A percentile compares a stretch with the other conserved stretches of the same genome.
These are phyloP conservation scores for Rhamnella rubrinervis DNA, from an alignment of 331 rosid genomes.

Conservation along the genomic window DNA sequence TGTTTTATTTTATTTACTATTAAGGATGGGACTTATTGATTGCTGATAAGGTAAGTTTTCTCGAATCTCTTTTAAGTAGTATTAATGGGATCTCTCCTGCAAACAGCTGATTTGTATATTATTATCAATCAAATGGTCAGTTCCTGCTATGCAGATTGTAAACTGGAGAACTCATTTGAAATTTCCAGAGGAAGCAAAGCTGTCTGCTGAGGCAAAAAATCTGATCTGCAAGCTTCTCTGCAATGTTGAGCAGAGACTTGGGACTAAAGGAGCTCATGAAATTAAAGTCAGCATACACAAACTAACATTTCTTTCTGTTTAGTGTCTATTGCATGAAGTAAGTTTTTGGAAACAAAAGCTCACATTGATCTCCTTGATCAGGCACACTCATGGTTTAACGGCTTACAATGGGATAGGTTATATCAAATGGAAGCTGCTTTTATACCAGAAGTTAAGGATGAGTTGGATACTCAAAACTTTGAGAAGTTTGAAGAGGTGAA, in stretches of 20 bases:
- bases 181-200: conserved; percentile 74
- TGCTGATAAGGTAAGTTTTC: conserved; percentile 1
- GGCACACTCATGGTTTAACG: conserved; percentile 90
- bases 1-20: background rate
- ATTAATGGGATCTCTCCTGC: conserved; percentile 2
- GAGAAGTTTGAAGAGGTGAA: conserved; percentile 83
- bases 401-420: conserved; percentile 67
- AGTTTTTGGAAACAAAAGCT: conserved; percentile 11
- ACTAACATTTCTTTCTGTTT: background rate
- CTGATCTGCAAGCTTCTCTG: conserved; percentile 77
- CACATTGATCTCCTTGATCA: conserved; percentile 24
- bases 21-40: conserved; percentile 1
- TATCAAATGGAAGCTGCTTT: conserved; percentile 88
- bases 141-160: conserved; percentile 57
- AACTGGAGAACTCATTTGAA: conserved; percentile 78
- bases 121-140: conserved; percentile 24
- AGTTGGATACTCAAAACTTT: conserved; percentile 82
- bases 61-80: background rate
- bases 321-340: background rate
- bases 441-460: conserved; percentile 75
- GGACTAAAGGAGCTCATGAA: conserved; percentile 82
- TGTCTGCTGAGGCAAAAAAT: conserved; percentile 77
- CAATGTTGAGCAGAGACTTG: conserved; percentile 83
- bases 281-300: conserved; percentile 55
- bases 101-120: conserved; percentile 1